Evolutionary conservation across 331 rosid species (phyloP).

Genomic region (Malus hybrid): DNA sequence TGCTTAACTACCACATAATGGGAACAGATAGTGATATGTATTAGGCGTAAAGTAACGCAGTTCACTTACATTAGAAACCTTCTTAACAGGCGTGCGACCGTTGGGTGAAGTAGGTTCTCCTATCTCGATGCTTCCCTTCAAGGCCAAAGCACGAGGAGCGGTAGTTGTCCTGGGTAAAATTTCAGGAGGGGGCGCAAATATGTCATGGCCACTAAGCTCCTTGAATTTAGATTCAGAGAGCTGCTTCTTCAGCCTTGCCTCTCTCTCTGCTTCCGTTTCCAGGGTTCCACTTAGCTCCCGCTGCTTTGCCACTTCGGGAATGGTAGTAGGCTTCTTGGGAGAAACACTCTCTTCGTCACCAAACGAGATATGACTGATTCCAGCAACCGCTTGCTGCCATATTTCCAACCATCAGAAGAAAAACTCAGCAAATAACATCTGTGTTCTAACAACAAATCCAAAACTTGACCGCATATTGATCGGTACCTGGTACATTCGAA

Average conservation of each 20-base stretch:
- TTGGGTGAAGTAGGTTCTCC: slow-evolving; percentile 49
- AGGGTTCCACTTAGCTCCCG: slow-evolving; percentile 93
- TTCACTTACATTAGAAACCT: slow-evolving; percentile 28
- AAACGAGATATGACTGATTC: slow-evolving; percentile 93
- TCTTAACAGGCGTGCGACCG: slow-evolving; percentile 34
- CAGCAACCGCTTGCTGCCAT: slow-evolving; percentile 74
- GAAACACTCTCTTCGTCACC: slow-evolving; percentile 71
- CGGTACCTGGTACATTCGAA: slow-evolving; percentile 91
- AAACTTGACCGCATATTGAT: not conserved
- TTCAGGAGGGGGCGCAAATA: slow-evolving; percentile 98
- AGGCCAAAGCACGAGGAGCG: slow-evolving; percentile 58
- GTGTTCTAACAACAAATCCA: not conserved
- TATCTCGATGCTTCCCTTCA: slow-evolving; percentile 77
- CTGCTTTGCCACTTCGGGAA: slow-evolving; percentile 95
- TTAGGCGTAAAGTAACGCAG: slow-evolving; percentile 8
- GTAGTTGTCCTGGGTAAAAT: slow-evolving; percentile 71
- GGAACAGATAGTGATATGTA: not conserved
- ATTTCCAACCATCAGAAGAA: slow-evolving; percentile 29
- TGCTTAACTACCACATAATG: not conserved
- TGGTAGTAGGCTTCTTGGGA: slow-evolving; percentile 60
- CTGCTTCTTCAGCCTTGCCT: slow-evolving; percentile 64
- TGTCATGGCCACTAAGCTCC: slow-evolving; percentile 91
- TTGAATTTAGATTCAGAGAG: slow-evolving; percentile 88
- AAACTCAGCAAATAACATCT: slow-evolving; percentile 11
- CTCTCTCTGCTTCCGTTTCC: slow-evolving; percentile 75